A percentile compares a stretch with the other conserved stretches of the same genome.
Conservation (phyloP, 306 rosid species). For the Acmispon strigosus region DNA sequence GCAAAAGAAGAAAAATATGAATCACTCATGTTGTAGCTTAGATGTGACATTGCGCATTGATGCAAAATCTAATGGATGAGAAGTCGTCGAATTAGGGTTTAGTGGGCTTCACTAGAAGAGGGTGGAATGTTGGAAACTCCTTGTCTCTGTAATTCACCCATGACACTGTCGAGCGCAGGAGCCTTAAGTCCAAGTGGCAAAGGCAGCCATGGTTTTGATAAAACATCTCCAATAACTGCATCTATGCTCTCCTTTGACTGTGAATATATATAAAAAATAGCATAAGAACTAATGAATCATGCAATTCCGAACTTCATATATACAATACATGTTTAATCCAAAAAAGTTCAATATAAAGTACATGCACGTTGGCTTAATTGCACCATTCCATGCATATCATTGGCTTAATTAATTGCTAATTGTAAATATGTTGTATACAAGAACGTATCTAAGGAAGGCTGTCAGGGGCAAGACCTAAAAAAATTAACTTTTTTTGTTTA, state of each 20-base stretch:
- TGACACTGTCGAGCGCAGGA: slow-evolving; percentile 62
- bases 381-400: too few relatives aligned
- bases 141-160: slow-evolving; percentile 72
- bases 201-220: slow-evolving; percentile 84
- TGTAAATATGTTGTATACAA: too few relatives aligned
- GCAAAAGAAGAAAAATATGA: neutral
- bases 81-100: slow-evolving; percentile 68
- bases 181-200: slow-evolving; percentile 87
- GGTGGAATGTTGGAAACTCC: slow-evolving; percentile 81
- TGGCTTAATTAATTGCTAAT: too few relatives aligned
- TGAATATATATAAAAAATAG: neutral
- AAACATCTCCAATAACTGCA: slow-evolving; percentile 76
- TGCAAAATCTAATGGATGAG: slow-evolving; percentile 22
- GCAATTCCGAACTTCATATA: too few relatives aligned
- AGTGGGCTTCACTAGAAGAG: slow-evolving; percentile 16
- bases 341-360: too few relatives aligned
- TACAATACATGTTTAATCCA: too few relatives aligned
- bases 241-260: slow-evolving; percentile 94
- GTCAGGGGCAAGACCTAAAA: too few relatives aligned
- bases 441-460: too few relatives aligned
- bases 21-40: slow-evolving; percentile 1
- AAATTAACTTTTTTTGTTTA: too few relatives aligned
- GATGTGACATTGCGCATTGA: slow-evolving; percentile 15
- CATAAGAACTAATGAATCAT: too few relatives aligned
- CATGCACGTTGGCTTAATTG: too few relatives aligned